Base-by-base conservation (phyloP, 176 grass and related monocot genomes). In the Oryza glaberrima region DNA sequence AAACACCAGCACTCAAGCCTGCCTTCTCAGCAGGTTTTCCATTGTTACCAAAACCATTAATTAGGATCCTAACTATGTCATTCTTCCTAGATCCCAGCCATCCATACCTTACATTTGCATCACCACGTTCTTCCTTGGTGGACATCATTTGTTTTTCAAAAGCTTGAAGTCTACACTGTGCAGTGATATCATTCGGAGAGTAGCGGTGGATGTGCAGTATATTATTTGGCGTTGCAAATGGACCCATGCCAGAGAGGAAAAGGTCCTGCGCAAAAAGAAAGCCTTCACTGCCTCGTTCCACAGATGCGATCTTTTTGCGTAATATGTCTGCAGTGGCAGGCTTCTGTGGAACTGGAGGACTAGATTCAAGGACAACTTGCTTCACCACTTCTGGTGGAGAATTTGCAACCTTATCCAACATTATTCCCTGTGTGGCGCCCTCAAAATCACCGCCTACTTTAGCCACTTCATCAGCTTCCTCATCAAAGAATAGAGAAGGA, bases 221-320 rank as follows among this genome's bases (percentile, higher is more conserved):
- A 81, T 83, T 92, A 85, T 80, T 83, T 4, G 84, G 68, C 36
- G 69, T 25, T 15, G 86, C 90, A 89, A 94, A 93, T 41, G 88
- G 84, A 65, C 86, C 81, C 95, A 97, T 94, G 38, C 95, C 95
- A 69, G 79, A 91, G 69, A 94, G 92, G 15, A 97, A 97, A 73
- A 89, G 73, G 10, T 88, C 34, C 83, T 88, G 83, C 4, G 91
- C 86, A 79, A 77, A 85, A 4, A 91, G 49, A 92, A 92, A 97
- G 47, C 43, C 22, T 75, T 86, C 74, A 5, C 75, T 94, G 40
- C 65, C 90, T 81, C 76, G 92, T 79, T 92, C 90, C 77, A 97
- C 69, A 67, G 75, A 79, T 79, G 85, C 81, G 8, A 97, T 90
- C 77, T 94, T 97, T 52, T 84, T 94, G 3, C 83, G 82, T 78